Percentiles rank a stretch among this genome's conserved stretches.
Conservation (phyloP, 192 early-diverging fungal species). For the Coemansia sp. region DNA sequence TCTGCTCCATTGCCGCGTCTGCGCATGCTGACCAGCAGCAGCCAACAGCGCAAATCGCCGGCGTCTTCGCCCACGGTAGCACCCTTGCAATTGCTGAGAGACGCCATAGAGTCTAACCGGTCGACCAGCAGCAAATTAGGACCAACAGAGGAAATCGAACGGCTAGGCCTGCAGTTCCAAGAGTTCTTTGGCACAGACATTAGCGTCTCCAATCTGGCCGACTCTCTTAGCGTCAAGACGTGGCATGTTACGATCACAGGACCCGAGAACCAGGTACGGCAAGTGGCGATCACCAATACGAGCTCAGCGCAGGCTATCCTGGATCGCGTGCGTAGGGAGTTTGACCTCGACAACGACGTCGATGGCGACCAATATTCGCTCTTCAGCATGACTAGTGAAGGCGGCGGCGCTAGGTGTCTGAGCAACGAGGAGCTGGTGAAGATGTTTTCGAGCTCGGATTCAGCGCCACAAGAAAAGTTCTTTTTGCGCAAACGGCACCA, state of each 20-base stretch:
- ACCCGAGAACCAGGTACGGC: slow-evolving; percentile 76
- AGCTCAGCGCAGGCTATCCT: slow-evolving; percentile 71
- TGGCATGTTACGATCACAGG: slow-evolving; percentile 77
- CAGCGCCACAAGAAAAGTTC: slow-evolving; percentile 69
- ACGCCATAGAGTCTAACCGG: slow-evolving; percentile 20
- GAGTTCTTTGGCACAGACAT: slow-evolving; percentile 58
- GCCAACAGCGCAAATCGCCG: slow-evolving; percentile 19
- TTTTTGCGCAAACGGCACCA: slow-evolving; percentile 73
- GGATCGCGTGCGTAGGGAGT: slow-evolving; percentile 74
- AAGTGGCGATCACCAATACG: slow-evolving; percentile 74
- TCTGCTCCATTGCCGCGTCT: slow-evolving; percentile 44
- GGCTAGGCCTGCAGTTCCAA: slow-evolving; percentile 50
- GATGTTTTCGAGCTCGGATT: slow-evolving; percentile 70
- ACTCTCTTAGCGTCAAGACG: slow-evolving; percentile 50
- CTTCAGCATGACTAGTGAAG: slow-evolving; percentile 71
- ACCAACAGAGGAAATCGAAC: slow-evolving; percentile 41
- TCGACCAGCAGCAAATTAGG: slow-evolving; percentile 2
- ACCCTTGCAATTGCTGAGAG: slow-evolving; percentile 24
- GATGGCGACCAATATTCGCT: slow-evolving; percentile 69
- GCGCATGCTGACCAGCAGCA: slow-evolving; percentile 32
- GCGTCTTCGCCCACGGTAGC: slow-evolving; percentile 20
- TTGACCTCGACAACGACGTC: slow-evolving; percentile 72
- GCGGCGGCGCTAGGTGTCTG: slow-evolving; percentile 68
- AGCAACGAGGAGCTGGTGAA: slow-evolving; percentile 77
- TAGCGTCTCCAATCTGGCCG: slow-evolving; percentile 49